These are phyloP conservation scores for Cercospora zeae-maydis DNA, from an alignment of 2,329 filamentous ascomycete species.

Conservation along the genomic window DNA sequence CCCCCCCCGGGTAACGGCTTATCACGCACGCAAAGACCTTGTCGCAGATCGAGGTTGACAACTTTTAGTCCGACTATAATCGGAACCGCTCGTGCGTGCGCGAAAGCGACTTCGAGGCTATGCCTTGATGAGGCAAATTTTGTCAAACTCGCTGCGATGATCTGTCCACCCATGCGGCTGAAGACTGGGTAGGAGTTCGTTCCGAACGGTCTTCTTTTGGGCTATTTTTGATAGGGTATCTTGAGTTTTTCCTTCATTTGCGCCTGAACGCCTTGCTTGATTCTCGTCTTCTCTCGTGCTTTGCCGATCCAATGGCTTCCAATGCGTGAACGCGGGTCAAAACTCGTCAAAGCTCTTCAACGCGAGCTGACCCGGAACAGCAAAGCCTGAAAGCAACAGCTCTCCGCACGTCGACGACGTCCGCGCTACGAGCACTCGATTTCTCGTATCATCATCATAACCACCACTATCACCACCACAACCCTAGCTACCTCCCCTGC, in stretches of 20 bases:
- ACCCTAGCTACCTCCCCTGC: conserved; percentile 2
- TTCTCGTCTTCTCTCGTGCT: neutral
- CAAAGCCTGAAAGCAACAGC: neutral
- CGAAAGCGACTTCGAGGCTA: neutral
- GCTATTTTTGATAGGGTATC: neutral
- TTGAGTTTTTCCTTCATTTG: neutral
- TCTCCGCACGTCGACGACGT: neutral
- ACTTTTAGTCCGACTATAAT: neutral
- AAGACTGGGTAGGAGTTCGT: neutral
- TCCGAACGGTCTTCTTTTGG: neutral
- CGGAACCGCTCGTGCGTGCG: neutral
- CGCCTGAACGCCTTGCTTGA: neutral
- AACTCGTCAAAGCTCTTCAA: neutral
- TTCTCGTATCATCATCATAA: neutral
- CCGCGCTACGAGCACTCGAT: neutral
- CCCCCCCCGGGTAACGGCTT: neutral
- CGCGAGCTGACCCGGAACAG: neutral
- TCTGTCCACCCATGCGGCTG: no score
- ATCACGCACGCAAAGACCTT: neutral
- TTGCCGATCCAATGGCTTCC: no score
- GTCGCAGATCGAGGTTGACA: neutral
- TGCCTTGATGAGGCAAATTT: neutral
- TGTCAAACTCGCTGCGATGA: no score
- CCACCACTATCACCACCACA: neutral
- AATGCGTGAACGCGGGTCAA: neutral